Percentiles rank a stretch among this genome's conserved stretches.
phyloP scores from a whole-genome alignment of 148 eudicot species.

The Hydrangea macrophylla region DNA sequence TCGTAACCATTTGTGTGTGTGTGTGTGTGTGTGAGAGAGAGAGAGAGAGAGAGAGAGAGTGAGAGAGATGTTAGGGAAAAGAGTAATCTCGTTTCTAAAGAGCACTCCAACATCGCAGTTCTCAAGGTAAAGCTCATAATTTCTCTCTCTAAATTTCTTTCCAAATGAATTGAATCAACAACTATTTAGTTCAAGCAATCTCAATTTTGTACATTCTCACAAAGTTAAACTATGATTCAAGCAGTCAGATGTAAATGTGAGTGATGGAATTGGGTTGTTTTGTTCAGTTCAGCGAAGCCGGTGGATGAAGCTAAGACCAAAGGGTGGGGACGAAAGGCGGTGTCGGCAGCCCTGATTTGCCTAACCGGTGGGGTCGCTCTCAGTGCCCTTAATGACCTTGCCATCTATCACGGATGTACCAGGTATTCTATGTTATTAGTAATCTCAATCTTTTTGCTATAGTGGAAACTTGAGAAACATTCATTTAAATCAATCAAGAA shows the following conservation, averaged over 20 bases:
- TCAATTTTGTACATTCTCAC: too few species aligned
- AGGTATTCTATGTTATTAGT: conserved; percentile 31
- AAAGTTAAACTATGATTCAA: not conserved
- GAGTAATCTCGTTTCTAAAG: conserved; percentile 32
- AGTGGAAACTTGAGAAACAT: too few species aligned
- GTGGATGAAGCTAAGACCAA: conserved; percentile 38
- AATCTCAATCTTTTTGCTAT: too few species aligned
- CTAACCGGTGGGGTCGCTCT: conserved; percentile 72
- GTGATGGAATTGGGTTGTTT: too few species aligned
- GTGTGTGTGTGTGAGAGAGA: too few species aligned
- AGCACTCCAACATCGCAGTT: conserved; percentile 28
- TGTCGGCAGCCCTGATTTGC: conserved; percentile 49
- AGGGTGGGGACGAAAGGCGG: conserved; percentile 47
- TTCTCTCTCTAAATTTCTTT: not conserved
- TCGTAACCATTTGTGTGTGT: too few species aligned
- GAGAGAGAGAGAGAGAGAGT: too few species aligned
- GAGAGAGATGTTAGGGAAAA: conserved; percentile 35
- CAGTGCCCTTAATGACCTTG: conserved; percentile 72
- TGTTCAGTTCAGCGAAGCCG: conserved; percentile 24
- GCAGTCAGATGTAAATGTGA: not conserved
- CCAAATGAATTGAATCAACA: too few species aligned
- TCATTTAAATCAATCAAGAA: too few species aligned
- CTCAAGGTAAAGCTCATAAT: conserved; percentile 28
- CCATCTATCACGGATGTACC: conserved; percentile 67
- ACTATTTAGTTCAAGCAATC: too few species aligned